These are phyloP conservation scores for Myochromella boudieri DNA, from an alignment of 768 basidiomycete genomes.

Conservation along the genomic window DNA sequence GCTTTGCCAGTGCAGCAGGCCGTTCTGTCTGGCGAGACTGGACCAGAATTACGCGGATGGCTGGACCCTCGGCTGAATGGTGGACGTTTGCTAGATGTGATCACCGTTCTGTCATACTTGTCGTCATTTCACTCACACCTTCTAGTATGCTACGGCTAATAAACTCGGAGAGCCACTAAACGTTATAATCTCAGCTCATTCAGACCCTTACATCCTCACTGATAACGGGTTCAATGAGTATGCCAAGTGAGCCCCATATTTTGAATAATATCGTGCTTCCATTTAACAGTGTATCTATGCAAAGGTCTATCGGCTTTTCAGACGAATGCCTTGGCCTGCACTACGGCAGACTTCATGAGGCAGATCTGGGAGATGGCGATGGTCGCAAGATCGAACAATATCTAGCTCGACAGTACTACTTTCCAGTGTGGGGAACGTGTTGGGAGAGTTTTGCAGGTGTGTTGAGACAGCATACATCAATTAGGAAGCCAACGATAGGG, in stretches of 20 bases:
- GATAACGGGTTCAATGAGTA: slow-evolving; percentile 70
- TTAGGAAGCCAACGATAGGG: too few species aligned
- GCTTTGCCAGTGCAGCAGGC: slow-evolving; percentile 14
- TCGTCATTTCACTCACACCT: slow-evolving; percentile 1
- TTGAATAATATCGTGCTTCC: background rate
- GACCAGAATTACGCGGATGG: slow-evolving; percentile 34
- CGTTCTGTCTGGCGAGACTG: slow-evolving; percentile 3
- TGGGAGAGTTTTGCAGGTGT: slow-evolving; percentile 80
- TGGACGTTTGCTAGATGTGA: slow-evolving; percentile 75
- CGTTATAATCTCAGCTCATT: slow-evolving; percentile 74
- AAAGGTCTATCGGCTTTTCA: slow-evolving; percentile 82
- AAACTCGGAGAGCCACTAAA: slow-evolving; percentile 86
- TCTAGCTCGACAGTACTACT: slow-evolving; percentile 77
- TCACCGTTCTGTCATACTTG: slow-evolving; percentile 19
- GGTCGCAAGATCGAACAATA: slow-evolving; percentile 66
- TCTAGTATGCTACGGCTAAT: slow-evolving; percentile 61
- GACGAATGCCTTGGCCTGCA: slow-evolving; percentile 83
- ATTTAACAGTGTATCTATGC: background rate
- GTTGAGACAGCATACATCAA: too few species aligned
- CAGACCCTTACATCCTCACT: slow-evolving; percentile 79
- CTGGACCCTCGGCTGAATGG: slow-evolving; percentile 73
- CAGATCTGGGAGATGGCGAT: slow-evolving; percentile 83
- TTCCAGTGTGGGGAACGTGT: slow-evolving; percentile 80
- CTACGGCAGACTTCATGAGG: slow-evolving; percentile 71
- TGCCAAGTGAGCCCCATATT: slow-evolving; percentile 51